Conservation (phyloP, 2,329 filamentous ascomycete species). For the Sporothrix brunneoviolacea region DNA sequence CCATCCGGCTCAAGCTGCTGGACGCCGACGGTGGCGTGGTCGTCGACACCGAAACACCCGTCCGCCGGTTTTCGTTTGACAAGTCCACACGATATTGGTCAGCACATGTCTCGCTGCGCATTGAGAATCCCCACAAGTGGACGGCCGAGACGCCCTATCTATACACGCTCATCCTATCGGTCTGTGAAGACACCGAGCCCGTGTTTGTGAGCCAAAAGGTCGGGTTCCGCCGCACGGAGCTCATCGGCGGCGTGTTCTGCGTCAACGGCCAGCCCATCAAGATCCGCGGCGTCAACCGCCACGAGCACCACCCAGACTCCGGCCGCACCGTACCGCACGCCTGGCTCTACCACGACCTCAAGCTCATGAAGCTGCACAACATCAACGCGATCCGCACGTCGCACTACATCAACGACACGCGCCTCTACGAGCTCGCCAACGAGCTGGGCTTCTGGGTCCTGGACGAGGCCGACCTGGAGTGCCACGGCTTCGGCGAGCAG, state of each 20-base stretch:
- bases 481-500: constrained; percentile 22
- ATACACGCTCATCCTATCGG: constrained; percentile 36
- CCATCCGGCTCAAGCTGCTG: background rate
- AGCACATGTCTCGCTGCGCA: constrained; percentile 19
- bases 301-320: constrained; percentile 60
- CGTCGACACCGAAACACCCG: background rate
- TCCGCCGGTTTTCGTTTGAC: background rate
- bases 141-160: constrained; percentile 54
- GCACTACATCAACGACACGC: constrained; percentile 58
- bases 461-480: constrained; percentile 43
- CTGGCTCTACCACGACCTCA: constrained; percentile 55
- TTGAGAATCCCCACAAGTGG: constrained; percentile 50
- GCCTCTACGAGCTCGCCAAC: constrained; percentile 53
- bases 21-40: background rate
- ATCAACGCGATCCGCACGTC: constrained; percentile 63
- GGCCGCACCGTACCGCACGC: constrained; percentile 58
- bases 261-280: constrained; percentile 58
- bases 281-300: constrained; percentile 59
- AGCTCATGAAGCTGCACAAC: constrained; percentile 65
- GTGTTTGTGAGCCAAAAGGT: constrained; percentile 37
- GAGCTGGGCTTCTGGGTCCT: constrained; percentile 58
- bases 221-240: constrained; percentile 57
- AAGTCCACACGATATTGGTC: background rate
- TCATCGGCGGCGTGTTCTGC: constrained; percentile 50
- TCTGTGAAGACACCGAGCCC: constrained; percentile 15